phyloP scores from a whole-genome alignment of 2,329 filamentous ascomycete species.

The Pseudocercospora cruenta region DNA sequence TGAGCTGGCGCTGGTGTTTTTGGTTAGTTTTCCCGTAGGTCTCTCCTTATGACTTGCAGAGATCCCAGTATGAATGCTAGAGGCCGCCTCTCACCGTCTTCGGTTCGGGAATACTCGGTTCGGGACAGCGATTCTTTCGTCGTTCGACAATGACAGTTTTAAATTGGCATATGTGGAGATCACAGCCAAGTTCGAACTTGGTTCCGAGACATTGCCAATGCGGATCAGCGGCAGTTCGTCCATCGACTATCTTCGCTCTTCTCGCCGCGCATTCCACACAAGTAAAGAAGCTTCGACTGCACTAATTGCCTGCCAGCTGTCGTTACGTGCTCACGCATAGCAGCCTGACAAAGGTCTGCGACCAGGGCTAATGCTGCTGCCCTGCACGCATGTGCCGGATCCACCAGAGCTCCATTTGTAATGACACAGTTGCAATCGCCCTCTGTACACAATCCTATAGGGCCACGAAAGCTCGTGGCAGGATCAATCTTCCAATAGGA shows the following conservation, averaged over 20 bases:
- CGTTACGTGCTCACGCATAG: too few species aligned
- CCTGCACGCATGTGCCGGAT: background rate
- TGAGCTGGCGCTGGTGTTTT: slow-evolving; percentile 42
- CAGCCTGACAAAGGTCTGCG: background rate
- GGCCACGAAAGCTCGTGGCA: background rate
- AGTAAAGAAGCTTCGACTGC: too few species aligned
- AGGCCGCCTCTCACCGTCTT: background rate
- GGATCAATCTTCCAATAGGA: slow-evolving; percentile 49
- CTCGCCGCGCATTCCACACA: too few species aligned
- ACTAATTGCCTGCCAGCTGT: too few species aligned
- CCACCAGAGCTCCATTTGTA: background rate
- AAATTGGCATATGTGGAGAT: background rate
- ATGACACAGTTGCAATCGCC: background rate
- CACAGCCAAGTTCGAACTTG: background rate
- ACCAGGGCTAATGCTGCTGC: background rate
- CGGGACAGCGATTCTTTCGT: background rate
- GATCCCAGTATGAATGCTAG: background rate
- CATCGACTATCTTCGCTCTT: background rate
- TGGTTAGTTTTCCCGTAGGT: background rate
- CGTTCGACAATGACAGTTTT: background rate
- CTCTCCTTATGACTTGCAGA: background rate
- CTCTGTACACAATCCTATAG: too few species aligned
- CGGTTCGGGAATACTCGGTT: background rate
- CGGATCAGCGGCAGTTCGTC: slow-evolving; percentile 3
- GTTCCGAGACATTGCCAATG: background rate